Evolutionary conservation across 2,329 filamentous ascomycete genomes (phyloP).

Genomic region (Monosporascus sp.): DNA sequence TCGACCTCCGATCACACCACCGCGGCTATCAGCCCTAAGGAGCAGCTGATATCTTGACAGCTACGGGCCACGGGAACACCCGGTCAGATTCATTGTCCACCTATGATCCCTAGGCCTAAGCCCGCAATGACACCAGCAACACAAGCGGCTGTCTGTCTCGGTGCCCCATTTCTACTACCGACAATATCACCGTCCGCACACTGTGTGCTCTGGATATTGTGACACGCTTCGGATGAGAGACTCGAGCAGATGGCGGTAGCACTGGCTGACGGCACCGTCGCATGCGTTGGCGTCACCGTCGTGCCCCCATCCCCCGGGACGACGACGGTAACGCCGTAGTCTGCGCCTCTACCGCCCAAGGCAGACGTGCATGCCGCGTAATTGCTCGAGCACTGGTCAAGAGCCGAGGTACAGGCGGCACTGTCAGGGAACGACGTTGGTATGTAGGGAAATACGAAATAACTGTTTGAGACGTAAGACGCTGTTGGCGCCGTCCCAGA

Average conservation of each 20-base stretch:
- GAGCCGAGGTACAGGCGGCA: slow-evolving; percentile 47
- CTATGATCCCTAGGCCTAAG: slow-evolving; percentile 26
- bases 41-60: too few relatives aligned
- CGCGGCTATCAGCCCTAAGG: too few relatives aligned
- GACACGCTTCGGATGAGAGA: slow-evolving; percentile 49
- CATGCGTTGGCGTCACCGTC: slow-evolving; percentile 40
- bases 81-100: slow-evolving; percentile 6
- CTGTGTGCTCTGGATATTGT: slow-evolving; percentile 34
- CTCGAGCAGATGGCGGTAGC: slow-evolving; percentile 53
- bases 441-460: slow-evolving; percentile 57
- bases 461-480: slow-evolving; percentile 52
- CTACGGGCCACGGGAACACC: too few relatives aligned
- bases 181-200: slow-evolving; percentile 31
- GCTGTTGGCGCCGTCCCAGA: slow-evolving; percentile 30
- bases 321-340: slow-evolving; percentile 50
- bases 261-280: slow-evolving; percentile 36
- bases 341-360: slow-evolving; percentile 36
- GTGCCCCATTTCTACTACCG: slow-evolving; percentile 21
- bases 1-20: too few relatives aligned
- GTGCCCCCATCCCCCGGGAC: slow-evolving; percentile 50
- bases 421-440: slow-evolving; percentile 46
- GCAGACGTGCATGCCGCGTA: slow-evolving; percentile 49
- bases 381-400: slow-evolving; percentile 48
- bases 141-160: slow-evolving; percentile 23
- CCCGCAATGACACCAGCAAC: slow-evolving; percentile 25